phyloP scores from a whole-genome alignment of 352 stramenopile species.

The Phytophthora pini region DNA sequence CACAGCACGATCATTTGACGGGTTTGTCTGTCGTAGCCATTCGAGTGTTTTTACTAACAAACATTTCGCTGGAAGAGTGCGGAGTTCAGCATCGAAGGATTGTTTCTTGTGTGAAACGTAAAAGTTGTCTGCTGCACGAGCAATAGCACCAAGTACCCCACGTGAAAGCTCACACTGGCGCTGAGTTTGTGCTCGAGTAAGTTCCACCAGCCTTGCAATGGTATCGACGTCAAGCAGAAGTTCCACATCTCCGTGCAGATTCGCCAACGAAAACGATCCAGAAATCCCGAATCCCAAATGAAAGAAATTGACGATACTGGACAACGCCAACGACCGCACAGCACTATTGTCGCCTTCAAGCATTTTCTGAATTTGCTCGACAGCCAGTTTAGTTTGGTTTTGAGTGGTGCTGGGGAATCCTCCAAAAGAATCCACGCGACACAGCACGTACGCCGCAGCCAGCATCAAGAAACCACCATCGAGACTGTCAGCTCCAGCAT shows the following conservation, averaged over 20 bases:
- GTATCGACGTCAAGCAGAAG: slow-evolving; percentile 31
- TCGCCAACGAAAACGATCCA: slow-evolving; percentile 4
- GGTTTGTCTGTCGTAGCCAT: slow-evolving; percentile 34
- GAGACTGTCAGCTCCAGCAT: slow-evolving; percentile 1
- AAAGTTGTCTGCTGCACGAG: slow-evolving; percentile 34
- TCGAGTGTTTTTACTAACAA: slow-evolving; percentile 45
- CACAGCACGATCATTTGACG: slow-evolving; percentile 4
- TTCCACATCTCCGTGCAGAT: slow-evolving; percentile 13
- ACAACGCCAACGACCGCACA: slow-evolving; percentile 23
- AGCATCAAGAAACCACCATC: slow-evolving; percentile 38
- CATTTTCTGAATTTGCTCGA: slow-evolving; percentile 23
- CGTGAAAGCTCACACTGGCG: slow-evolving; percentile 1
- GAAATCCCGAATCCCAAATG: slow-evolving; percentile 29
- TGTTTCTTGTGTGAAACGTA: slow-evolving; percentile 60
- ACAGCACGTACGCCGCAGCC: slow-evolving; percentile 36
- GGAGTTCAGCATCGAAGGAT: slow-evolving; percentile 51
- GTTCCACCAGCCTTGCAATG: slow-evolving; percentile 26
- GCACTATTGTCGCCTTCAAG: slow-evolving; percentile 13
- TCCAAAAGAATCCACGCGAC: slow-evolving; percentile 28
- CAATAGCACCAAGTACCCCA: slow-evolving; percentile 42
- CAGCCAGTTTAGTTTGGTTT: slow-evolving; percentile 26
- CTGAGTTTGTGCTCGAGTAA: slow-evolving; percentile 19
- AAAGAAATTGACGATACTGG: slow-evolving; percentile 40
- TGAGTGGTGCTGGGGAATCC: slow-evolving; percentile 21
- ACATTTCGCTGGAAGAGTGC: slow-evolving; percentile 32